Conservation (phyloP, 768 basidiomycete species). For the Strobilomyces dryophilus region DNA sequence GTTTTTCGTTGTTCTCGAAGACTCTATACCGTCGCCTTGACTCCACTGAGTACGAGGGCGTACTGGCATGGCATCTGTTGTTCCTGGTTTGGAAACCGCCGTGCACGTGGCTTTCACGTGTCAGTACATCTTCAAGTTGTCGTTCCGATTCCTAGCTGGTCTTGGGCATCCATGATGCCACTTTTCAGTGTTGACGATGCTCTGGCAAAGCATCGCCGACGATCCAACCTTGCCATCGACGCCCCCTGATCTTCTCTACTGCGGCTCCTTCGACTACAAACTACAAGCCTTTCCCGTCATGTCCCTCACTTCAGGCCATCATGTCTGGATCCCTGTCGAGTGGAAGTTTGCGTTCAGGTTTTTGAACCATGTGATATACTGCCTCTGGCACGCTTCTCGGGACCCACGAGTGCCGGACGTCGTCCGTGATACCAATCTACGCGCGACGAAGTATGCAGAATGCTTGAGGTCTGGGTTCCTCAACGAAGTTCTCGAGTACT, state of each 20-base stretch:
- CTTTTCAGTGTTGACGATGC: no score
- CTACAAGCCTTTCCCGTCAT: neutral
- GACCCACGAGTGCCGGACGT: neutral
- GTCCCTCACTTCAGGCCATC: neutral
- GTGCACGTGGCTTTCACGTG: no score
- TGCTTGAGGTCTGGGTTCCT: neutral
- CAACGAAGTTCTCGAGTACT: neutral
- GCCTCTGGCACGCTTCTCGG: neutral
- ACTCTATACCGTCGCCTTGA: neutral
- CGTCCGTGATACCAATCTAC: neutral
- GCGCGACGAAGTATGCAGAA: neutral
- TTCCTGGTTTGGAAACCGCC: neutral
- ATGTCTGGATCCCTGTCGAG: neutral
- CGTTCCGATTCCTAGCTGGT: no score
- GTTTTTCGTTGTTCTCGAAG: neutral
- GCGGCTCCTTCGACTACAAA: neutral
- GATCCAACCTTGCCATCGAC: no score
- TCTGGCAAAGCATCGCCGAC: no score
- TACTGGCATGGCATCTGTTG: neutral
- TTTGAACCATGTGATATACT: neutral
- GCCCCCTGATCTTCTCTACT: no score
- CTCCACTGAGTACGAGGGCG: no score
- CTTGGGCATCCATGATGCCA: no score
- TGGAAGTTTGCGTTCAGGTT: neutral
- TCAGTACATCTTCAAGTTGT: no score